Percentiles rank a stretch among this genome's conserved stretches.
Evolutionary conservation across 2,329 filamentous ascomycete species (phyloP).

Genomic region (Myriosclerotinia curreyana): DNA sequence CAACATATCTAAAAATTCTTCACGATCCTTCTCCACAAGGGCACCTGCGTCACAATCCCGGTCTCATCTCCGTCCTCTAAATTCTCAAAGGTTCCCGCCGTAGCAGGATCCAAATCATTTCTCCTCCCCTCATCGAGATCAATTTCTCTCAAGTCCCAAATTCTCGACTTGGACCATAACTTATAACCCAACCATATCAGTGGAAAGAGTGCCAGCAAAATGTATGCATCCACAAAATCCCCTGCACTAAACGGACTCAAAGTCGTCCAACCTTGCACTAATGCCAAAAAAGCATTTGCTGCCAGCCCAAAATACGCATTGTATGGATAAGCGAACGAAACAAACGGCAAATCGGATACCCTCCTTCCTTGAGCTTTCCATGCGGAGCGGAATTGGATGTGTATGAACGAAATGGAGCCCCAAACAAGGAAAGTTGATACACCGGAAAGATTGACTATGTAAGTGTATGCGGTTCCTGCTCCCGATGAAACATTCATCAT

Average conservation of each 20-base stretch:
- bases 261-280: slow-evolving; percentile 61
- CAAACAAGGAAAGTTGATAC: slow-evolving; percentile 71
- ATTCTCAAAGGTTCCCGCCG: background rate
- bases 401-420: slow-evolving; percentile 66
- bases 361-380: slow-evolving; percentile 58
- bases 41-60: background rate
- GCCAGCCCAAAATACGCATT: slow-evolving; percentile 57
- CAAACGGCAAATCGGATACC: slow-evolving; percentile 54
- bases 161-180: slow-evolving; percentile 51
- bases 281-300: slow-evolving; percentile 56
- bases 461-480: slow-evolving; percentile 61
- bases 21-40: slow-evolving; percentile 21
- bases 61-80: background rate
- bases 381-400: slow-evolving; percentile 67
- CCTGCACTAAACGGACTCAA: slow-evolving; percentile 56
- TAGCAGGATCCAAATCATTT: slow-evolving; percentile 25
- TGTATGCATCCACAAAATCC: slow-evolving; percentile 62
- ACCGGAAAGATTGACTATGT: slow-evolving; percentile 68
- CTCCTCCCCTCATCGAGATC: slow-evolving; percentile 56
- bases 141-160: slow-evolving; percentile 51
- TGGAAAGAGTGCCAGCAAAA: slow-evolving; percentile 57
- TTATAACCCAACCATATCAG: slow-evolving; percentile 57
- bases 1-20: slow-evolving; percentile 7
- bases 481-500: slow-evolving; percentile 72
- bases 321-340: slow-evolving; percentile 53